phyloP scores from a whole-genome alignment of 495 filamentous ascomycete species.

The Thermochaetoides thermophila region DNA sequence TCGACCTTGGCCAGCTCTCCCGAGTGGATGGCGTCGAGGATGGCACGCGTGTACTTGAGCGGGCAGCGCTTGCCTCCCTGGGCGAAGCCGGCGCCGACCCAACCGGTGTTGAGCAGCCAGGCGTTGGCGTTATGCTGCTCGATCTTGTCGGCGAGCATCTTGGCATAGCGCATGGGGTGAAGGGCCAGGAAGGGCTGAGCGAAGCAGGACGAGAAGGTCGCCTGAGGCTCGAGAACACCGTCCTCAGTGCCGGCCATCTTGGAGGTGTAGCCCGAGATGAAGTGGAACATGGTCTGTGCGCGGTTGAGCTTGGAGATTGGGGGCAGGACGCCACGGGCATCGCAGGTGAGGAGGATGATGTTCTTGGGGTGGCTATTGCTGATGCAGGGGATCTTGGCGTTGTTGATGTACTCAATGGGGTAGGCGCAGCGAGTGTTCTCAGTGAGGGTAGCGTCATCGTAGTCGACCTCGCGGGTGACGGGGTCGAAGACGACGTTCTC shows the following conservation, averaged over 20 bases:
- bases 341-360: constrained; percentile 96
- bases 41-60: constrained; percentile 96
- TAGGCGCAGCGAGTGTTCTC: constrained; percentile 98
- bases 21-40: constrained; percentile 93
- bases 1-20: constrained; percentile 82
- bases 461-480: constrained; percentile 76
- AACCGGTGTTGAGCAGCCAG: constrained; percentile 98
- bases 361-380: constrained; percentile 80
- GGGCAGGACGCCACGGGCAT: constrained; percentile 91
- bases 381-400: constrained; percentile 95
- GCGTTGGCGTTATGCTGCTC: constrained; percentile 87
- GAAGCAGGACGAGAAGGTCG: constrained; percentile 98
- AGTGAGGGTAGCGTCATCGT: constrained; percentile 85
- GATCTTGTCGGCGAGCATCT: constrained; percentile 98
- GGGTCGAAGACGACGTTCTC: constrained; percentile 98
- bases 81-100: constrained; percentile 90
- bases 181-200: constrained; percentile 97
- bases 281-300: constrained; percentile 99
- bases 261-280: constrained; percentile 98
- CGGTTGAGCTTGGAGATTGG: constrained; percentile 95
- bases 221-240: constrained; percentile 89
- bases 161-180: constrained; percentile 97
- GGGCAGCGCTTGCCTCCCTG: constrained; percentile 97
- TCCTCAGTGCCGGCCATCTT: constrained; percentile 99
- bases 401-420: constrained; percentile 95